These are phyloP conservation scores for Blastobotrys petasosporus DNA, from an alignment of 1,139 yeast genomes.

Conservation along the genomic window DNA sequence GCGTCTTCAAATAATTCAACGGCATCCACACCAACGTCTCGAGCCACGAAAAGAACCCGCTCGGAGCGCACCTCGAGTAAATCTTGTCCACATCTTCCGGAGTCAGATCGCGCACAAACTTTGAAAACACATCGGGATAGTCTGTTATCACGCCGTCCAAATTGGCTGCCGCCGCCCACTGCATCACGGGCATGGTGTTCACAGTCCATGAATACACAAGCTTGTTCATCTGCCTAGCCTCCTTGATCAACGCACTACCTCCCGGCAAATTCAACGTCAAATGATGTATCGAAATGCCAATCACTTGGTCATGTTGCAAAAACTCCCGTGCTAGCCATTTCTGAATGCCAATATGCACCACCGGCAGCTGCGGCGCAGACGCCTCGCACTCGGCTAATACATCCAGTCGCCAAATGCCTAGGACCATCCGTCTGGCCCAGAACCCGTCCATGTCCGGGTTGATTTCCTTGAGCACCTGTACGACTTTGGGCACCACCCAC, in stretches of 20 bases:
- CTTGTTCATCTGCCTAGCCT: slow-evolving; percentile 41
- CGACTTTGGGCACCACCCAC: slow-evolving; percentile 47
- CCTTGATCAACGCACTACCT: slow-evolving; percentile 36
- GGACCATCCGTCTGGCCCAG: slow-evolving; percentile 65
- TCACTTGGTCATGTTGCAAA: slow-evolving; percentile 34
- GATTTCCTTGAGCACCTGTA: slow-evolving; percentile 44
- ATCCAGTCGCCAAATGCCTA: slow-evolving; percentile 77
- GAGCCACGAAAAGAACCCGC: slow-evolving; percentile 10
- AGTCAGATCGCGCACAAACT: slow-evolving; percentile 12
- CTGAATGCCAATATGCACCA: slow-evolving; percentile 49
- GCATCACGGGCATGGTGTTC: slow-evolving; percentile 43
- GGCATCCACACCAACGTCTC: slow-evolving; percentile 16
- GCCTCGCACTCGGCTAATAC: slow-evolving; percentile 50
- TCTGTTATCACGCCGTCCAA: slow-evolving; percentile 62
- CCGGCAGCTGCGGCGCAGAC: slow-evolving; percentile 42
- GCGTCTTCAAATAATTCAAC: slow-evolving; percentile 1
- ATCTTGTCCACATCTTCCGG: slow-evolving; percentile 19
- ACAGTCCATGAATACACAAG: slow-evolving; percentile 79
- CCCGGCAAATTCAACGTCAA: slow-evolving; percentile 39
- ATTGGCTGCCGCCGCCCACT: slow-evolving; percentile 43
- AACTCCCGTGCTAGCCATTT: slow-evolving; percentile 34
- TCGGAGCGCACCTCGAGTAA: slow-evolving; percentile 16
- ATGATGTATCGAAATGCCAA: slow-evolving; percentile 41
- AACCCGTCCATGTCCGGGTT: slow-evolving; percentile 44
- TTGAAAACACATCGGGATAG: slow-evolving; percentile 39